Base-by-base conservation (phyloP, 257 asterid genomes). In the Verbascum thapsus region DNA sequence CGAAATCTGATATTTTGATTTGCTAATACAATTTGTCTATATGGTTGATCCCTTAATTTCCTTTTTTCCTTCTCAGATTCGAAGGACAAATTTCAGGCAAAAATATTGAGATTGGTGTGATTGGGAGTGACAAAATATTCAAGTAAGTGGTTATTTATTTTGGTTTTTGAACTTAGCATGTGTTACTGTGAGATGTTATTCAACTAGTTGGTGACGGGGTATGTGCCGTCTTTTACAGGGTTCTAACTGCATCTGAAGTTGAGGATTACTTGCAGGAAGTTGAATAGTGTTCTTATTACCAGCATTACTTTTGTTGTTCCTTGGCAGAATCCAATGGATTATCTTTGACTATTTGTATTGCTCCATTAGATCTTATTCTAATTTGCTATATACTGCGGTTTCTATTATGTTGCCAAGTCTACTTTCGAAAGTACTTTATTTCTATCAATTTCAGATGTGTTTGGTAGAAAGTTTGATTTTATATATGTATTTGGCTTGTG, bases 61-160 rank as follows among this genome's bases (percentile, higher is more conserved):
- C 10, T 32, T 5, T 40, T 20, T 19, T 47, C 13, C 6, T 42
- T 7, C 54, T 52, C 90, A 94, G 99, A 66, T 94, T 94, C 68
- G 99, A 94, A 76, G 98, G 99, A 48, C 99, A 94, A 66, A 94
- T 94, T 61, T 87, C 99, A 15, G 78, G 96, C 76, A 90, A 90
- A 69, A 94, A 94, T 70, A 94, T 94, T 41, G 99, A 94, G 88
- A 94, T 94, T 69, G 99, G 98, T 11, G 87, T 94, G 58, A 90
- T 94, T 74, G 96, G 98, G 68, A 81, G 63, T 9, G 99, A 94
- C 88, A 83, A 68, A 75, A 71, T 69, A 62, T 94, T 94, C 76
- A 90, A 66, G 99, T 73, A 57, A 74, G 84, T 57, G 12, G 32
- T 1, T 26, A 26, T 26, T 40, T 43, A 37, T 58, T 61, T 13